Evolutionary conservation across 2,329 filamentous ascomycete species (phyloP), one percentile per base, ranked within the genome.

Genomic region (Cytospora schulzeri): DNA sequence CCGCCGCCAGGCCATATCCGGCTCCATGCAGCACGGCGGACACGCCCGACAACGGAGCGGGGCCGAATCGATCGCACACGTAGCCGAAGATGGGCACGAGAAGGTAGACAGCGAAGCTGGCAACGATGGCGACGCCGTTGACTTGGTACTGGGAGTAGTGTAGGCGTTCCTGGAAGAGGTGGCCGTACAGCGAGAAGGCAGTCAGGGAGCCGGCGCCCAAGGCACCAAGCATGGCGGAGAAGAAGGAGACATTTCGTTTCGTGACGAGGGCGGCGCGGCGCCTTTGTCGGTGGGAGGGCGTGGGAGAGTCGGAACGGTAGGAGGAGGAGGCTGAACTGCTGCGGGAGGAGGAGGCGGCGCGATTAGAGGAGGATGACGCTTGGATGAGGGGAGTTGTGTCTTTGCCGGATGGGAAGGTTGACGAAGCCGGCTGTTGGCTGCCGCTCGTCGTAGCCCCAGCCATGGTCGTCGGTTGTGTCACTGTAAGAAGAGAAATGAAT

Each of bases 171-270:
- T 97, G 92, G 79, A 99, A 92, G 56, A 96, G 83, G 70, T 92
- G 93, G 11, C 91, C 95, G 75, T 98, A 99, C 35, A 99, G 87
- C 41, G 93, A 97, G 80, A 95, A 99, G 57, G 93, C 91, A 57
- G 92, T 93, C 72, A 98, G 92, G 72, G 92, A 96, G 67, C 94
- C 95, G 33, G 93, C 94, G 75, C 87, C 66, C 38, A 65, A 51
- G 19, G 66, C 66, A 53, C 50, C 60, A 4, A 59, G n/a, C 11
- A 67, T 62, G 45, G 66, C 57, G n/a, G 57, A 33, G 29, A 67
- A 77, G 48, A 67, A 67, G 33, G 66, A 66, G 60, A 67, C 29
- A 58, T 61, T 64, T 51, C 65, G 61, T 53, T 41, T 58, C 22
- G 66, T 66, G 4, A 64, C 28, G 28, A 66, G 52, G 45, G 57